Base-by-base conservation (phyloP, 352 stramenopile species). In the Phytophthora litchii region DNA sequence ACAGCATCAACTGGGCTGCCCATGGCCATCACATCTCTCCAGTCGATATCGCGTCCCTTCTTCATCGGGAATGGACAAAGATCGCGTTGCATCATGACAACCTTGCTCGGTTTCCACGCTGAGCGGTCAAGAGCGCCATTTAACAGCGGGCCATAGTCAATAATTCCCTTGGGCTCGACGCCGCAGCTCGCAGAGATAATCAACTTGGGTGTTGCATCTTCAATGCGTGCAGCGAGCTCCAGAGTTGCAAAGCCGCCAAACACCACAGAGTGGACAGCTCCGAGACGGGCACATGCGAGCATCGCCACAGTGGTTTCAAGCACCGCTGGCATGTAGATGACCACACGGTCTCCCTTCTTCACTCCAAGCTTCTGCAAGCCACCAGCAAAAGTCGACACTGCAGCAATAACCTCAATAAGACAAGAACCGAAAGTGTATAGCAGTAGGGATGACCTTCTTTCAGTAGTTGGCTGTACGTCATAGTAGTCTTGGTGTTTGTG, bases 321-420 rank as follows among this genome's bases (percentile, higher is more conserved):
- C 16, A 99, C 95, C 75, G 98, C 98, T 5, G 97, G 96, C 96
- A 99, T 98, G 76, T 99, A 99, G 46, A 98, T 84, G 13, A 95
- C 97, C 3, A 98, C 95, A n/a, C 94, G 80, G 74, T 98, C 94
- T 4, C 93, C 93, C 60, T 97, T 83, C 31, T 67, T 67, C 14
- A 85, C 73, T 7, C 87, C 87, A 4, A 82, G 63, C 47, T 78
- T 73, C 36, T 70, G 60, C 8, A 96, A 58, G 8, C 70, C 85
- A 5, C 71, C 74, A 16, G 89, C 80, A 60, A 96, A 85, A 2
- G 48, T 74, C 5, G 64, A 64, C 5, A 95, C 86, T 81, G 35
- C 37, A 48, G 41, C n/a, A 53, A 31, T 12, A 53, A 27, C n/a
- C 14, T 13, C 32, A 54, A 9, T 31, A 20, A 29, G 13, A 12